These are phyloP conservation scores for Venturiaceae sp. DNA, from an alignment of 2,329 filamentous ascomycete species.

Conservation along the genomic window DNA sequence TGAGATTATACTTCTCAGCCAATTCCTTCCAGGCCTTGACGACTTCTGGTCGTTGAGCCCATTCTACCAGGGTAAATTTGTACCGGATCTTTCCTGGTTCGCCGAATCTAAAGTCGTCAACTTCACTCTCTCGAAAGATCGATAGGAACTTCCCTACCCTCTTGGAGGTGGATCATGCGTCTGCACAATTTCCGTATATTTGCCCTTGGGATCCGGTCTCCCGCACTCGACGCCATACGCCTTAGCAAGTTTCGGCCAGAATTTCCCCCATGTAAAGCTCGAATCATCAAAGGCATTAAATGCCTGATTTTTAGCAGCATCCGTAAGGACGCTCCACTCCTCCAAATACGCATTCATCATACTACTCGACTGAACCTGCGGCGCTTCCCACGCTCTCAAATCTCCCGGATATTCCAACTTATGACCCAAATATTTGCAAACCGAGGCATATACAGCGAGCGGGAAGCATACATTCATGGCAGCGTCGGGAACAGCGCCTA, in stretches of 20 bases:
- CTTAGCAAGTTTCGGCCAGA: constrained; percentile 37
- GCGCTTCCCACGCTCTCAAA: constrained; percentile 32
- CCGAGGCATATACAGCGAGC: constrained; percentile 40
- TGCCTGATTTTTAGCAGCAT: constrained; percentile 30
- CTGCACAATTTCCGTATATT: constrained; percentile 15
- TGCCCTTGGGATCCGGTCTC: constrained; percentile 17
- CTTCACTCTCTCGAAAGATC: background rate
- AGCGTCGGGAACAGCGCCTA: constrained; percentile 39
- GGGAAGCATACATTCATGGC: constrained; percentile 41
- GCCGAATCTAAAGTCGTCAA: constrained; percentile 28
- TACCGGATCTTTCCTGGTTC: constrained; percentile 28
- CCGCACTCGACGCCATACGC: constrained; percentile 26
- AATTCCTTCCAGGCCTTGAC: constrained; percentile 36
- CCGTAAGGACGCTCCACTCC: constrained; percentile 39
- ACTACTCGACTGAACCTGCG: constrained; percentile 32
- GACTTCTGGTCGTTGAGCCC: constrained; percentile 35
- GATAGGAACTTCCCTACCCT: constrained; percentile 13
- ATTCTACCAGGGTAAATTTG: constrained; percentile 33
- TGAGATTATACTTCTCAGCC: constrained; percentile 29
- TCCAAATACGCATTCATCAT: constrained; percentile 39
- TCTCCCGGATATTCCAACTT: constrained; percentile 36
- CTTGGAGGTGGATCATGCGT: constrained; percentile 20
- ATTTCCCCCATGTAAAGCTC: constrained; percentile 36
- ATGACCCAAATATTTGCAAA: constrained; percentile 31
- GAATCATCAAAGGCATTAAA: constrained; percentile 41